Percentiles rank a stretch among this genome's conserved stretches.
Conservation (phyloP, 2,329 filamentous ascomycete genomes). For the Sarocladium brachiariae region DNA sequence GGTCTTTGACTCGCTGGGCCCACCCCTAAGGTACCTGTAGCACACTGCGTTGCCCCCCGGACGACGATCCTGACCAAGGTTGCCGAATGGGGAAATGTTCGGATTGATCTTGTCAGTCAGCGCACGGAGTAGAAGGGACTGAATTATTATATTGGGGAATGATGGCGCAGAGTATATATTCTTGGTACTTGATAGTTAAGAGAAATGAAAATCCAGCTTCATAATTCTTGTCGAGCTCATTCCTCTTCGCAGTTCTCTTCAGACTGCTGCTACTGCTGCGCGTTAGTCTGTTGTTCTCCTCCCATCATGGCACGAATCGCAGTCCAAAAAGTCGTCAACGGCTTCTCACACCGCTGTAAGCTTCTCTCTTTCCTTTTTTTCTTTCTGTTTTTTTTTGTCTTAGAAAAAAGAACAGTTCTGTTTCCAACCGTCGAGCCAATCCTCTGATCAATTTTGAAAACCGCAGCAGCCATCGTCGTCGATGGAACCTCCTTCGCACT, state of each 20-base stretch:
- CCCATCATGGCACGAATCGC: neutral
- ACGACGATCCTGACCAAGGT: too few species aligned
- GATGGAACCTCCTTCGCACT: slow-evolving; percentile 49
- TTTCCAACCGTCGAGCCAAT: too few species aligned
- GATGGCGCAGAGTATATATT: too few species aligned
- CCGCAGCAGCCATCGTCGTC: slow-evolving; percentile 41
- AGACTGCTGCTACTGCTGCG: neutral
- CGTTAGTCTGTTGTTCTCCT: neutral
- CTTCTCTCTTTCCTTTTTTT: too few species aligned
- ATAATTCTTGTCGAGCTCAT: neutral
- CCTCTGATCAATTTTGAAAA: too few species aligned
- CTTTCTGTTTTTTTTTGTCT: neutral
- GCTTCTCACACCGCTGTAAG: neutral
- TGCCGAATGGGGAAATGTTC: slow-evolving; percentile 4
- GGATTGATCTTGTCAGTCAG: neutral
- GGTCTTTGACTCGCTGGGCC: too few species aligned
- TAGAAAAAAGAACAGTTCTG: neutral
- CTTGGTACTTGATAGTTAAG: too few species aligned
- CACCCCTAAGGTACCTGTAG: too few species aligned
- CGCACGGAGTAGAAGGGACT: neutral
- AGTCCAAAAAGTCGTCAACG: slow-evolving; percentile 1
- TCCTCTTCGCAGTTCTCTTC: neutral
- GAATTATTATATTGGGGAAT: neutral
- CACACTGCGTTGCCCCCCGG: too few species aligned
- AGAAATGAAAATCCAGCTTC: neutral